Percentiles rank a stretch among this genome's conserved stretches.
Conservation (phyloP, 345 rosid genomes). For the Syzygium aqueum region DNA sequence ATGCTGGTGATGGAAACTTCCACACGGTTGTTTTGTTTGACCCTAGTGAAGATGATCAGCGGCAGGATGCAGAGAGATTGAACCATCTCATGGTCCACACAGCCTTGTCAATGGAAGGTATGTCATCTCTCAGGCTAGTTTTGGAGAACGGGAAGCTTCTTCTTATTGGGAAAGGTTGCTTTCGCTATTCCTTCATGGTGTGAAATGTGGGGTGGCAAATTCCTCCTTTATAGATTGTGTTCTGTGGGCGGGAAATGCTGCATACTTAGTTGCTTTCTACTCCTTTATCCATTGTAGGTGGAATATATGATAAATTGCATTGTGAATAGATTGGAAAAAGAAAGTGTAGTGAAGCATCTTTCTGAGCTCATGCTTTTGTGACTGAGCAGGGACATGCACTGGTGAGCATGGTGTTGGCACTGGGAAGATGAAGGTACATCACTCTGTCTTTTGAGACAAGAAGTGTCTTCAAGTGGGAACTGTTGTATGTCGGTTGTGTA, state of each 20-base stretch:
- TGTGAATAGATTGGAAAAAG: not conserved
- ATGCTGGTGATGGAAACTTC: slow-evolving; percentile 95
- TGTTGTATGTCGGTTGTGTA: not conserved
- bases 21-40: slow-evolving; percentile 76
- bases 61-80: slow-evolving; percentile 67
- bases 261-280: not conserved
- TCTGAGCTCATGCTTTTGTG: not conserved
- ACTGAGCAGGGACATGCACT: slow-evolving; percentile 75
- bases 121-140: not conserved
- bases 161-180: not conserved
- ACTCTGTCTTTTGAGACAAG: not conserved
- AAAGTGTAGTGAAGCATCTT: not conserved
- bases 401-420: slow-evolving; percentile 98
- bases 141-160: not conserved
- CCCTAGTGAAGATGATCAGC: slow-evolving; percentile 55
- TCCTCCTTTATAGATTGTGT: not conserved
- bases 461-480: not conserved
- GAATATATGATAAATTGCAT: not conserved
- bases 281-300: not conserved
- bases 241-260: not conserved
- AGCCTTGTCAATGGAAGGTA: slow-evolving; percentile 89
- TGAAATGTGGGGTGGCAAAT: not conserved
- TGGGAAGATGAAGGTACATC: slow-evolving; percentile 80
- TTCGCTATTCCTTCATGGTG: not conserved
- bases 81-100: slow-evolving; percentile 67